These are phyloP conservation scores for Phanerodontia chrysosporium DNA, from an alignment of 768 basidiomycete species.

Conservation along the genomic window DNA sequence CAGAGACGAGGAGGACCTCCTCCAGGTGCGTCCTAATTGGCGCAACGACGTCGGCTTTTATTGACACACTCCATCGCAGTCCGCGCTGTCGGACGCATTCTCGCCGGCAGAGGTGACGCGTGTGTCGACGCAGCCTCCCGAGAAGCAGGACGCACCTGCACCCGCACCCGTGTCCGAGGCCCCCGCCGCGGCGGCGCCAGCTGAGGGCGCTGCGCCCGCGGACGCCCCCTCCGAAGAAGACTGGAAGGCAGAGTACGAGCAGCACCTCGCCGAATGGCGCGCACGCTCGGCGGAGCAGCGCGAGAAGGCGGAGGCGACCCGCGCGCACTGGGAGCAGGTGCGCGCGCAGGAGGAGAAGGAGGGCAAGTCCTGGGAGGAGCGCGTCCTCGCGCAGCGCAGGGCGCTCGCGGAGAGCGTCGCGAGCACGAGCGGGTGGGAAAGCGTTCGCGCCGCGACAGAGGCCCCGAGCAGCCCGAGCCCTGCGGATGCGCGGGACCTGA, in stretches of 20 bases:
- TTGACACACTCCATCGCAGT: conserved; percentile 13
- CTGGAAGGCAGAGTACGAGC: conserved; percentile 69
- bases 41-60: background rate
- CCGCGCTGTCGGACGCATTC: conserved; percentile 28
- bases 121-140: conserved; percentile 16
- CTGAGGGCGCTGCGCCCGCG: conserved; percentile 2
- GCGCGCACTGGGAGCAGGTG: conserved; percentile 66
- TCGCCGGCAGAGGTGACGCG: conserved; percentile 20
- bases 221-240: conserved; percentile 16
- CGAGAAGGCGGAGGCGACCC: conserved; percentile 69
- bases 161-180: background rate
- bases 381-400: conserved; percentile 15
- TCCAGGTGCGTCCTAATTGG: conserved; percentile 18
- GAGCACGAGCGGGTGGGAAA: conserved; percentile 31
- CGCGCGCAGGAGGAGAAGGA: conserved; percentile 46
- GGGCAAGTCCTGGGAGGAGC: conserved; percentile 7
- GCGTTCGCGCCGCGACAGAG: conserved; percentile 24
- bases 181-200: background rate
- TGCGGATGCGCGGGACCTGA: conserved; percentile 37
- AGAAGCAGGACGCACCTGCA: conserved; percentile 2
- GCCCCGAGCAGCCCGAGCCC: conserved; percentile 29
- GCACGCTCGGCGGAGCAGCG: conserved; percentile 68
- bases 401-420: conserved; percentile 22
- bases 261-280: conserved; percentile 67
- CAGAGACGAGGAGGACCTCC: conserved; percentile 23